Base-by-base conservation (phyloP, 2,329 filamentous ascomycete species). In the Fulvia fulva region DNA sequence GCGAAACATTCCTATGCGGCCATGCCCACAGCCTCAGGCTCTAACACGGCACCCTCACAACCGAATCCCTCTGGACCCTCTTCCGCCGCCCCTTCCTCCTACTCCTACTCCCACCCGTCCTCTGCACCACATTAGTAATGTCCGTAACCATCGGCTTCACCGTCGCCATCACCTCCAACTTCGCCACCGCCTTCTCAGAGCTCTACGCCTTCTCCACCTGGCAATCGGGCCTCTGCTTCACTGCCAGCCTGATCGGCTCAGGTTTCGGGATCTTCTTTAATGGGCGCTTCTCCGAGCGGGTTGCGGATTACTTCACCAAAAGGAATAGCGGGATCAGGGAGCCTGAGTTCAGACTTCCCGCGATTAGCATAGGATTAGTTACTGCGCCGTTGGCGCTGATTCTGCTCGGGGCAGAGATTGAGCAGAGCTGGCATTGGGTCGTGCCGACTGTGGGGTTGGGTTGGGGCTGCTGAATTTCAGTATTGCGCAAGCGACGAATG, bases 71-170 rank as follows among this genome's bases (percentile, higher is more conserved):
- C 1, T 67, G 74, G 54, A 80, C 75, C 57, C 76, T 85, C 63
- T 74, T 79, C 55, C 41, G 79, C 7, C 78, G 82, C 0, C 82
- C 82, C 1, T 66, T 84, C 21, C 73, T 76, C 2, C 70, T 84
- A 26, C 57, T 67, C 11, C 56, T 75, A 2, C 73, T 85, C 1
- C 82, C 82, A 5, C 75, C 80, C 0, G 78, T 85, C 0, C 70
- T 84, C 2, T 84, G 81, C 81, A 80, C 80, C 2, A 79, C 81
- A 11, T 70, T 83, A 2, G 77, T 83, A 19, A 77, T 81, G 70
- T 75, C 81, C 1, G 80, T 80, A 2, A 82, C 81, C 1, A 81
- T 84, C 55, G 81, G 81, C 1, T 83, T 84, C 65, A 68, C 82
- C 1, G 65, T 75, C 72, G 72, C 71, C 12, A 71, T 74, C 37